Evolutionary conservation across 345 rosid genomes (phyloP).

Genomic region (Gossypium ekmanianum): DNA sequence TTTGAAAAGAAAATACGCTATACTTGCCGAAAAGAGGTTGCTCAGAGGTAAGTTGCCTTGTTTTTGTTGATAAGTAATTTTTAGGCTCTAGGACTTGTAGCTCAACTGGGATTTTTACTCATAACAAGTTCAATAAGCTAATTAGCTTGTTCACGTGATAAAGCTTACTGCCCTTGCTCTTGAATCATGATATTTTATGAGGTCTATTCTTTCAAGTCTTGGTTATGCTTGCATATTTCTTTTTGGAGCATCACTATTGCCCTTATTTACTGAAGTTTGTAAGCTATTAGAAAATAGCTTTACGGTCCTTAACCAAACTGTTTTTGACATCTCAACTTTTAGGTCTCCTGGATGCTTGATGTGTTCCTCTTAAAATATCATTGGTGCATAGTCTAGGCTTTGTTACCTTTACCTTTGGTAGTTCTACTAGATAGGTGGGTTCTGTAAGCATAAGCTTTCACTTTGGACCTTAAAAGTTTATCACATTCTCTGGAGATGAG

Average conservation of each 20-base stretch:
- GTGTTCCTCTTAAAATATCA: constrained; percentile 1
- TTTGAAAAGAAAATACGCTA: constrained; percentile 42
- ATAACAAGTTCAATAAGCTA: neutral
- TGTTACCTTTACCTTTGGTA: neutral
- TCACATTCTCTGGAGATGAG: neutral
- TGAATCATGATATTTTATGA: neutral
- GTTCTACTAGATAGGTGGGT: neutral
- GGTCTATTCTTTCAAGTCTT: neutral
- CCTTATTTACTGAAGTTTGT: constrained; percentile 7
- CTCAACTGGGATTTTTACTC: neutral
- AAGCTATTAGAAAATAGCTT: neutral
- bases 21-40: constrained; percentile 43
- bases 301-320: constrained; percentile 2
- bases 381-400: neutral
- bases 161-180: neutral
- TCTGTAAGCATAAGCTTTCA: neutral
- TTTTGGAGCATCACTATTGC: neutral
- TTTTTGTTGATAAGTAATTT: neutral
- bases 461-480: neutral
- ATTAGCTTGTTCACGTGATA: constrained; percentile 2
- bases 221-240: neutral
- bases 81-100: neutral
- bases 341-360: neutral
- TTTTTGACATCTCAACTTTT: constrained; percentile 7
- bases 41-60: constrained; percentile 32